These are phyloP conservation scores for Penicillium tannophilum DNA, from an alignment of 495 filamentous ascomycete genomes.

Conservation along the genomic window DNA sequence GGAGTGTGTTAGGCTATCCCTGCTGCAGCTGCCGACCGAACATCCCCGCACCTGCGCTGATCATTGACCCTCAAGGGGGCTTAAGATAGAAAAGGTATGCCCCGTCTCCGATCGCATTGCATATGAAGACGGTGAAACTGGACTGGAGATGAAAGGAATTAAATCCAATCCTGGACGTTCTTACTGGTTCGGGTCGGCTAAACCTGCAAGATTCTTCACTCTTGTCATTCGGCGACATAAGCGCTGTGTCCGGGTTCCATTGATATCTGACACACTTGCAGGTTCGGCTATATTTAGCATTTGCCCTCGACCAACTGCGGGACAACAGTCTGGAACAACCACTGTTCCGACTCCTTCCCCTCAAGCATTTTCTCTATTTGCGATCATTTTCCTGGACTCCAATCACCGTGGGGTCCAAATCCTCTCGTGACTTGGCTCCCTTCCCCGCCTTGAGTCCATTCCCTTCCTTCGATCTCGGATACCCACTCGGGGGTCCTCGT, in stretches of 20 bases:
- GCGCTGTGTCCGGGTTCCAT: constrained; percentile 28
- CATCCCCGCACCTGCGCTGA: constrained; percentile 13
- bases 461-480: constrained; percentile 20
- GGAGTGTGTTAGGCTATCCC: background rate
- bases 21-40: constrained; percentile 3
- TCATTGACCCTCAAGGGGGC: constrained; percentile 10
- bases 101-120: constrained; percentile 16
- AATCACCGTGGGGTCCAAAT: constrained; percentile 15
- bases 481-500: constrained; percentile 11
- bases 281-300: constrained; percentile 47
- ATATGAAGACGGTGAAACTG: constrained; percentile 1
- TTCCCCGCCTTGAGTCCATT: constrained; percentile 5
- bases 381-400: constrained; percentile 9
- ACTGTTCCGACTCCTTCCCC: constrained; percentile 13
- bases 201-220: background rate
- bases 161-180: background rate
- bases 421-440: constrained; percentile 18
- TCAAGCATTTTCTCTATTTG: constrained; percentile 13
- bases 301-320: constrained; percentile 32
- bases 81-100: constrained; percentile 16
- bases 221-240: constrained; percentile 18
- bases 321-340: constrained; percentile 30
- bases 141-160: background rate
- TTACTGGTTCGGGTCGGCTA: background rate
- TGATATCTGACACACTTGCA: constrained; percentile 36